These are phyloP conservation scores for Tylopilus microsporus DNA, from an alignment of 1,284 basidiomycete genomes.

Conservation along the genomic window DNA sequence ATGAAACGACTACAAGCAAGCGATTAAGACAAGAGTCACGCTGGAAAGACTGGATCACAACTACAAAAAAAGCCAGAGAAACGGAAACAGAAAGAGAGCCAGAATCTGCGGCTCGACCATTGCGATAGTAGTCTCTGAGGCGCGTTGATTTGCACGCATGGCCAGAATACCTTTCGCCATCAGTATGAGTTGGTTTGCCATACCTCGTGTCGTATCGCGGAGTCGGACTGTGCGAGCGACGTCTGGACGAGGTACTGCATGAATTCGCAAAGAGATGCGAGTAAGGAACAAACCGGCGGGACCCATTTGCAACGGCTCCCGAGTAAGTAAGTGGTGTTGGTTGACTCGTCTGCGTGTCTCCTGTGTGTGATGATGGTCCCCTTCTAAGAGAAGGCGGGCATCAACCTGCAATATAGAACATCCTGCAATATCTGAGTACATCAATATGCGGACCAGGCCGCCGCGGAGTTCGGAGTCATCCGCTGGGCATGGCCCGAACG, in stretches of 20 bases:
- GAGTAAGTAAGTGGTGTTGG: conserved; percentile 53
- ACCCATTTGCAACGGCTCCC: conserved; percentile 35
- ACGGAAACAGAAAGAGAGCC: background rate
- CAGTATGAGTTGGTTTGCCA: conserved; percentile 38
- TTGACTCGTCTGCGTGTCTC: conserved; percentile 48
- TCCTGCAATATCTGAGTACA: no score
- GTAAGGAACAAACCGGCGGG: conserved; percentile 41
- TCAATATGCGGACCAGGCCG: no score
- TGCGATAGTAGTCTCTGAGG: conserved; percentile 60
- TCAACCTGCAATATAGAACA: background rate
- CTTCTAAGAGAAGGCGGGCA: conserved; percentile 19
- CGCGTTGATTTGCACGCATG: conserved; percentile 39
- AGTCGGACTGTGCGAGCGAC: conserved; percentile 67
- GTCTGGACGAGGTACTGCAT: conserved; percentile 37
- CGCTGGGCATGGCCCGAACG: no score
- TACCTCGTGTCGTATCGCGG: conserved; percentile 44
- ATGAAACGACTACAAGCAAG: conserved; percentile 2
- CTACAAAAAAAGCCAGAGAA: background rate
- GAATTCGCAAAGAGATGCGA: background rate
- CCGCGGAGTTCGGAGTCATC: no score
- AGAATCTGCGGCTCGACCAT: conserved; percentile 44
- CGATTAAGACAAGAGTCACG: background rate
- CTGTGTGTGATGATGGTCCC: conserved; percentile 43
- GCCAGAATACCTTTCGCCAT: conserved; percentile 39
- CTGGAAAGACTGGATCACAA: background rate